These are phyloP conservation scores for Globisporangium viniferum DNA, from an alignment of 352 stramenopile species.

Conservation along the genomic window DNA sequence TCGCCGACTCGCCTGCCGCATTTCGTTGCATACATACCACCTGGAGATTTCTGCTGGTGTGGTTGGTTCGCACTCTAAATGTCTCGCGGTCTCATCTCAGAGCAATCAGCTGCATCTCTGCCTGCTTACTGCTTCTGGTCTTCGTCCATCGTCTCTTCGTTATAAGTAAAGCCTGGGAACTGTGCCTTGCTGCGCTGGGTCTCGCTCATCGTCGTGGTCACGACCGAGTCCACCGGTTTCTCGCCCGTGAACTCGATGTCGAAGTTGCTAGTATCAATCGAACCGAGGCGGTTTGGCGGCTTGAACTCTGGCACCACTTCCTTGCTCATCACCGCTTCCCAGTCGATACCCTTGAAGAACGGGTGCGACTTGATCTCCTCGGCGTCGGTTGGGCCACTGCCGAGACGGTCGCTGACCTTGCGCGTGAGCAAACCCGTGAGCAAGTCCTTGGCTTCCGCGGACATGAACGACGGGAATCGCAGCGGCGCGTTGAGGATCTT, in stretches of 20 bases:
- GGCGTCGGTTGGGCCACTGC: slow-evolving; percentile 80
- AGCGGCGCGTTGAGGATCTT: slow-evolving; percentile 92
- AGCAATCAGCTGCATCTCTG: not conserved
- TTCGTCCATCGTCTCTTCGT: slow-evolving; percentile 85
- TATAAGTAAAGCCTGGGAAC: slow-evolving; percentile 89
- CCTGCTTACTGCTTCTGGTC: slow-evolving; percentile 76
- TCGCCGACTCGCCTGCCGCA: not conserved
- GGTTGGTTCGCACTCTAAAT: slow-evolving; percentile 10
- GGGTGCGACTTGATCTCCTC: slow-evolving; percentile 92
- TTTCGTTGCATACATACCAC: not conserved
- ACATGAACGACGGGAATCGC: slow-evolving; percentile 90
- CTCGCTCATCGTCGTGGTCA: slow-evolving; percentile 90
- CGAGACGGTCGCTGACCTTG: slow-evolving; percentile 86
- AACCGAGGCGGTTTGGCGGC: slow-evolving; percentile 83
- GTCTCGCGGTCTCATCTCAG: slow-evolving; percentile 9
- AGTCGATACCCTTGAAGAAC: slow-evolving; percentile 93
- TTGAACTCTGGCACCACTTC: slow-evolving; percentile 91
- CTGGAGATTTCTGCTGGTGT: slow-evolving; percentile 1
- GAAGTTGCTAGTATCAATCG: slow-evolving; percentile 94
- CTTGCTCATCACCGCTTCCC: slow-evolving; percentile 86
- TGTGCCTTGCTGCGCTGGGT: slow-evolving; percentile 89
- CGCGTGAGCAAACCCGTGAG: slow-evolving; percentile 82
- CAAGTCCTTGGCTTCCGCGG: slow-evolving; percentile 83
- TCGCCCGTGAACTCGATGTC: slow-evolving; percentile 93
- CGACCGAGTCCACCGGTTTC: slow-evolving; percentile 88